A percentile compares a stretch with the other conserved stretches of the same genome.
These are phyloP conservation scores for Phytophthora cryptogea DNA, from an alignment of 352 stramenopile species.

Conservation along the genomic window DNA sequence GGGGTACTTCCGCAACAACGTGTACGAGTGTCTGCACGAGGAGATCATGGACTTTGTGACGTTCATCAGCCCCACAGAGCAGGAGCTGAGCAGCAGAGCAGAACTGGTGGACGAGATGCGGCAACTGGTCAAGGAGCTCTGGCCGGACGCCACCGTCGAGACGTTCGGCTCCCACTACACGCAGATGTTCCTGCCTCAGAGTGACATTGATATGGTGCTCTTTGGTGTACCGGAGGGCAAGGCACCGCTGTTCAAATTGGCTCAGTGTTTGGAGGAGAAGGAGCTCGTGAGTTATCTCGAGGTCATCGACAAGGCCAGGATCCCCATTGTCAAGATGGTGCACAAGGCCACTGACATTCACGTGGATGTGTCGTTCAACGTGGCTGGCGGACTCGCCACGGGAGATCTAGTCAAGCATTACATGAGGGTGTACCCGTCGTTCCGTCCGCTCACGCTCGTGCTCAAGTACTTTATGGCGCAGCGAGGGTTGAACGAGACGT, in stretches of 20 bases:
- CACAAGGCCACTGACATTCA: conserved; percentile 88
- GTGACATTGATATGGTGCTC: conserved; percentile 95
- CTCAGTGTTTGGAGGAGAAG: conserved; percentile 55
- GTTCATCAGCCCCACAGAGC: conserved; percentile 85
- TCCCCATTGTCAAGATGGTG: conserved; percentile 97
- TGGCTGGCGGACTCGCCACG: conserved; percentile 78
- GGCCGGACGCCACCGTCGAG: conserved; percentile 68
- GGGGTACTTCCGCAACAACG: conserved; percentile 64
- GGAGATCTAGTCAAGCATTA: conserved; percentile 91
- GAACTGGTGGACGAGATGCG: conserved; percentile 81
- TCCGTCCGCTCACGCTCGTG: conserved; percentile 93
- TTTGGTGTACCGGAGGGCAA: conserved; percentile 70
- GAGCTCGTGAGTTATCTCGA: conserved; percentile 92
- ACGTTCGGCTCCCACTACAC: conserved; percentile 94
- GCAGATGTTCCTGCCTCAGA: conserved; percentile 91
- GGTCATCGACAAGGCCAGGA: conserved; percentile 94
- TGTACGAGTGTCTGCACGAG: conserved; percentile 93
- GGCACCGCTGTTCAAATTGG: conserved; percentile 56
- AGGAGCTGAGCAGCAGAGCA: conserved; percentile 76
- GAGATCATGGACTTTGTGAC: conserved; percentile 96
- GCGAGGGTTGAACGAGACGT: conserved; percentile 94
- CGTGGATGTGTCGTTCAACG: conserved; percentile 95
- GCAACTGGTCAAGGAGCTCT: conserved; percentile 57
- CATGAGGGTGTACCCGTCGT: conserved; percentile 90
- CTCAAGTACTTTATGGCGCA: conserved; percentile 97